Base-by-base conservation (phyloP, 192 early-diverging fungal genomes). In the Coemansia sp. region DNA sequence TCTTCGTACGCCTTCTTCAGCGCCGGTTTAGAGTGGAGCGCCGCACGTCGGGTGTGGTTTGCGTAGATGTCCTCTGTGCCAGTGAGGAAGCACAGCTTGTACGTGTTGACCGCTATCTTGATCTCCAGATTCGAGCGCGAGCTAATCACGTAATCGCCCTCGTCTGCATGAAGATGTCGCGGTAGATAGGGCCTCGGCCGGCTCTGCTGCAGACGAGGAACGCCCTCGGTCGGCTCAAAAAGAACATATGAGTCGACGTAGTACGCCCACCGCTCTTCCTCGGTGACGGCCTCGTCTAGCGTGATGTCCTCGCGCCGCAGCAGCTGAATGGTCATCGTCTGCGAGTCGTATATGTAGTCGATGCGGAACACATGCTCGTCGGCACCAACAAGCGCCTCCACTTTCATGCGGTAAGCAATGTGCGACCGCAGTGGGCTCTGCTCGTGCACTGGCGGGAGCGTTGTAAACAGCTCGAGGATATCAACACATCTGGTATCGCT, bases 91-190 rank as follows among this genome's bases (percentile, higher is more conserved):
- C 95, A 98, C 63, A 99, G 92, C 84, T 95, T 94, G 87, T 99
- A 99, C 9, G 96, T 96, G 75, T 98, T 96, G 52, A 94, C 88
- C 48, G 93, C 93, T 50, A 99, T 97, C 86, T 99, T 99, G 75
- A 97, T 89, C 76, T 99, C 94, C 54, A 99, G 81, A 10, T 91
- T 93, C 74, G 87, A 86, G 45, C 86, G 86, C 47, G 89, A 89
- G 71, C 88, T 85, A 18, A 95, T 76, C 26, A 75, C 70, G 86
- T 87, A 67, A 68, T 80, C 71, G 67, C 66, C 76, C 60, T 84
- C 79, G 48, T 87, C 82, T 7, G 82, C 71, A 26, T 82, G 79
- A 63, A 83, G 60, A 52, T 78, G 82, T 19, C 86, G 84, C 48
- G 81, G 69, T 69, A 97, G 72, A 70, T 95, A 98, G 7, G 94